A percentile compares a stretch with the other conserved stretches of the same genome.
Conservation (phyloP, 495 filamentous ascomycete genomes). For the Entonaema liquescens region DNA sequence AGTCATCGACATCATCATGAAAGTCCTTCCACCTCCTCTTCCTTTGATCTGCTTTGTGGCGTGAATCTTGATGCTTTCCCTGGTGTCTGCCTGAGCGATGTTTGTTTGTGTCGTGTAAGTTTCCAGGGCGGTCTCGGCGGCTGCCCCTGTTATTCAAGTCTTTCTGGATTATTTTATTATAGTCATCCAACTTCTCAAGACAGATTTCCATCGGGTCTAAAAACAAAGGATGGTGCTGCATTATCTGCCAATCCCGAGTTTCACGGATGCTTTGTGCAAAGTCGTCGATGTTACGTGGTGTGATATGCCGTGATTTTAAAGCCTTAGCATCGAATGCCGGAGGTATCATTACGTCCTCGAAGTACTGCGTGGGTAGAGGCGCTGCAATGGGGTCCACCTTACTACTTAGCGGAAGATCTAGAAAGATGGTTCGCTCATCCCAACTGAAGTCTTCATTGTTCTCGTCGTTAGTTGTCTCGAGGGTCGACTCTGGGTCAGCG, state of each 20-base stretch:
- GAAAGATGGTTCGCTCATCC: conserved; percentile 54
- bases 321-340: conserved; percentile 54
- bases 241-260: conserved; percentile 51
- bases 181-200: conserved; percentile 37
- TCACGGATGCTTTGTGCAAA: conserved; percentile 54
- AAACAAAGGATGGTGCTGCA: conserved; percentile 60
- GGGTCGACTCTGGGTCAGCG: conserved; percentile 5
- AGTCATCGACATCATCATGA: conserved; percentile 5
- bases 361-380: conserved; percentile 52
- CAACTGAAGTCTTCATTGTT: conserved; percentile 50
- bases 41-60: conserved; percentile 24
- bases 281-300: conserved; percentile 54
- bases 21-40: conserved; percentile 36
- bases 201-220: conserved; percentile 31
- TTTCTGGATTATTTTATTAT: conserved; percentile 28
- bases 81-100: conserved; percentile 28
- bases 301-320: conserved; percentile 59
- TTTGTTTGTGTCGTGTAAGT: conserved; percentile 12
- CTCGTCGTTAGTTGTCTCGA: conserved; percentile 32
- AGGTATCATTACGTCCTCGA: conserved; percentile 55
- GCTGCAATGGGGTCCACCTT: conserved; percentile 55
- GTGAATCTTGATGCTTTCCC: conserved; percentile 29
- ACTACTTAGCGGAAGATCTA: conserved; percentile 38
- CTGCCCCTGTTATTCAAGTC: conserved; percentile 7
- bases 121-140: conserved; percentile 28